Conservation (phyloP, 768 basidiomycete species). For the Sporobolomyces phaffii region DNA sequence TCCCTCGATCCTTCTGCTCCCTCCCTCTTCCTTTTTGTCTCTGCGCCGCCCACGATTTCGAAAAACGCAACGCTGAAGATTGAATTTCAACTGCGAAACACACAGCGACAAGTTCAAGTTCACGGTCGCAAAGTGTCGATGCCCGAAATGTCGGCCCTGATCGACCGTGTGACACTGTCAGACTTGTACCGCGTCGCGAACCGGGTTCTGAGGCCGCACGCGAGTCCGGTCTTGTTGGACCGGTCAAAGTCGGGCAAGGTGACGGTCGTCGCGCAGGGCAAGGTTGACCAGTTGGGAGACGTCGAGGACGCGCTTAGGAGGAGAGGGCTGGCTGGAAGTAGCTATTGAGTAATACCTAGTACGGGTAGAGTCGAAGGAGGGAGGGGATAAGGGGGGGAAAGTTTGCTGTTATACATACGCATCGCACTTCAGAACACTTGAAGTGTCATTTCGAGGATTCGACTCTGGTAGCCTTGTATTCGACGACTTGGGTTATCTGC, state of each 20-base stretch:
- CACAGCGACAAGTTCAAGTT: conserved; percentile 71
- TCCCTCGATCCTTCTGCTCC: neutral
- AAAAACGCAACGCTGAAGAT: no score
- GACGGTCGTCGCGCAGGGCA: conserved; percentile 77
- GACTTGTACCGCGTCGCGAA: conserved; percentile 70
- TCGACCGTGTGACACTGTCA: conserved; percentile 66
- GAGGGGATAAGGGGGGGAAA: neutral
- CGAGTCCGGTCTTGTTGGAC: conserved; percentile 34
- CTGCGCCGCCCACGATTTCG: no score
- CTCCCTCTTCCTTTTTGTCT: neutral
- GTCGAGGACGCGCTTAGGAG: conserved; percentile 37
- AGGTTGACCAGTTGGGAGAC: conserved; percentile 62
- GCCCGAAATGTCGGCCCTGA: conserved; percentile 82
- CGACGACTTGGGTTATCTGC: no score
- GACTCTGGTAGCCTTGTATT: no score
- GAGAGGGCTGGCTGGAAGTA: conserved; percentile 28
- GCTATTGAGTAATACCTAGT: neutral
- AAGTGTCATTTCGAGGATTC: neutral
- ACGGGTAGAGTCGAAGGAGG: neutral
- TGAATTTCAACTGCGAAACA: no score
- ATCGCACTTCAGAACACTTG: neutral
- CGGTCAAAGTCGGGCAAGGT: conserved; percentile 54
- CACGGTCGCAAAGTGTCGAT: conserved; percentile 78
- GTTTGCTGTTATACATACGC: neutral
- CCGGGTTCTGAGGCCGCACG: conserved; percentile 55